A percentile compares a stretch with the other conserved stretches of the same genome.
Conservation (phyloP, 2,329 filamentous ascomycete genomes). For the Phaeosphaeria sp. region DNA sequence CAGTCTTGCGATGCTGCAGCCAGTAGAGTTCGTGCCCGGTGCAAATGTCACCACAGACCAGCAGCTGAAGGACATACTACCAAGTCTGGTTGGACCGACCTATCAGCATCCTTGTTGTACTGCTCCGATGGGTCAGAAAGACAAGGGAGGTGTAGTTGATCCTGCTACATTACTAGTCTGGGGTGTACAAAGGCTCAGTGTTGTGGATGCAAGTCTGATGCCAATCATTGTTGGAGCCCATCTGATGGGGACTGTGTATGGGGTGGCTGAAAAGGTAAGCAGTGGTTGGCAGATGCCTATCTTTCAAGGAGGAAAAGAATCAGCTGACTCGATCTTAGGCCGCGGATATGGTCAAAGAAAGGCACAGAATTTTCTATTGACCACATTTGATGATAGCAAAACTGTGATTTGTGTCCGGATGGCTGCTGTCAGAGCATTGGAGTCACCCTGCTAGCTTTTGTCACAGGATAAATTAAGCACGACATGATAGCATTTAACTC, state of each 20-base stretch:
- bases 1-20: constrained; percentile 13
- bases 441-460: background rate
- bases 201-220: constrained; percentile 35
- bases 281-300: background rate
- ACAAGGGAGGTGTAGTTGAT: constrained; percentile 24
- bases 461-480: no score
- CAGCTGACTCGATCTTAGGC: constrained; percentile 10
- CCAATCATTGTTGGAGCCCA: constrained; percentile 26
- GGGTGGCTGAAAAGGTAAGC: constrained; percentile 20
- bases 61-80: constrained; percentile 20
- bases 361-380: background rate
- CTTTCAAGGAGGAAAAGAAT: background rate
- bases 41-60: constrained; percentile 11
- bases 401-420: background rate
- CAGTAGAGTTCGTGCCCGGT: constrained; percentile 39
- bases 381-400: background rate
- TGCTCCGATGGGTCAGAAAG: constrained; percentile 29
- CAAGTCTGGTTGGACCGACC: constrained; percentile 7
- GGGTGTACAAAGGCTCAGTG: constrained; percentile 23
- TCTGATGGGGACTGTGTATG: constrained; percentile 32
- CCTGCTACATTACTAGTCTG: constrained; percentile 21
- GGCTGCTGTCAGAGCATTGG: background rate
- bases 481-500: no score
- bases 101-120: constrained; percentile 24
- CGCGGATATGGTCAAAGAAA: constrained; percentile 28